phyloP scores from a whole-genome alignment of 139 green algal species.

The Pseudopediastrum boryanum region DNA sequence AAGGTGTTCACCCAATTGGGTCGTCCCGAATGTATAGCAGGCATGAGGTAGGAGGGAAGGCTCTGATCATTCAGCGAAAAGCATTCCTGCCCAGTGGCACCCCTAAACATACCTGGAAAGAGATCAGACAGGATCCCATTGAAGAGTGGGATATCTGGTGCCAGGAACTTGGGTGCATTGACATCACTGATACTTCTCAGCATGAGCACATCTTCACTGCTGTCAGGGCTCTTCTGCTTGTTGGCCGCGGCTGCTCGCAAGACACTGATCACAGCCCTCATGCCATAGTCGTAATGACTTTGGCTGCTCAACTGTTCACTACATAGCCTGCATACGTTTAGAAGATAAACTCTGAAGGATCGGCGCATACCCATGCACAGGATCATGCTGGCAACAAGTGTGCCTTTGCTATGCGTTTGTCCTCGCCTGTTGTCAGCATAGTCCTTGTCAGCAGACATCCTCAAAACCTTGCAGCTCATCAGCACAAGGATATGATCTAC shows the following conservation, averaged over 20 bases:
- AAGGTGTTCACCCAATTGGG: no score
- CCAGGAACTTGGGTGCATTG: slow-evolving; percentile 87
- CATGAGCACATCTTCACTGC: slow-evolving; percentile 72
- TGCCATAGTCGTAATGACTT: slow-evolving; percentile 68
- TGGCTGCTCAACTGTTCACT: slow-evolving; percentile 84
- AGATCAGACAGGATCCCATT: slow-evolving; percentile 81
- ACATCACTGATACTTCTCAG: slow-evolving; percentile 78
- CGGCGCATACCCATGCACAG: no score
- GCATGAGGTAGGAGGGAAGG: neutral
- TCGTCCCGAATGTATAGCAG: no score
- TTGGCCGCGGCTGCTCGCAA: slow-evolving; percentile 71
- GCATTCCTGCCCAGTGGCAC: neutral
- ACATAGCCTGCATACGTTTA: slow-evolving; percentile 73
- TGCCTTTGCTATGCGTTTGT: no score
- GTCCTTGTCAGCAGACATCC: no score
- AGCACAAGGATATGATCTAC: no score
- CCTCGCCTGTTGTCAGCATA: no score
- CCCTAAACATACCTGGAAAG: slow-evolving; percentile 66
- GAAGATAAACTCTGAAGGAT: no score
- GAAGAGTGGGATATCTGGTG: slow-evolving; percentile 81
- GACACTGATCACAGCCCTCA: slow-evolving; percentile 79
- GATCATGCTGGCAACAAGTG: no score
- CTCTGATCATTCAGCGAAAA: neutral
- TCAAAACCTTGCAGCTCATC: no score
- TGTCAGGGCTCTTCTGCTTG: slow-evolving; percentile 70